Base-by-base conservation (phyloP, 2,329 filamentous ascomycete species). In the Talaromyces sp. region DNA sequence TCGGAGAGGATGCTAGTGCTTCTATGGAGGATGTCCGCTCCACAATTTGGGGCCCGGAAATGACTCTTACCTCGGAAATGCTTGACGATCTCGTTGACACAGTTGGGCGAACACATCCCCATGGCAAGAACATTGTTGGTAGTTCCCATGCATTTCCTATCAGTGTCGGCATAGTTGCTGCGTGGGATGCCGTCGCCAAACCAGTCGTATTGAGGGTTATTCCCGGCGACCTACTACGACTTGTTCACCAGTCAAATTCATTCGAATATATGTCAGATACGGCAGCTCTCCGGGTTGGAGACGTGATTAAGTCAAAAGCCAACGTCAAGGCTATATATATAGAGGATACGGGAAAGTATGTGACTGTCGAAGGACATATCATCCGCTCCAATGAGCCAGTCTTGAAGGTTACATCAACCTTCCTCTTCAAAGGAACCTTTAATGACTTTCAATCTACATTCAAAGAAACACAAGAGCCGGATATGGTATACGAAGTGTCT, bases 291-390 rank as follows among this genome's bases (percentile, higher is more conserved):
- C 94, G 96, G 83, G 96, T 96, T 79, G 94, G 91, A 25, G 94
- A 99, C 71, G 85, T 92, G 61, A 84, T 99, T 19, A 86, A 90
- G 62, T 97, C 94, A 2, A 96, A 89, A 56, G 94, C 94, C 45
- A 91, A 94, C 73, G 89, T 99, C 77, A 97, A 97, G 67, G 91
- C 94, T 17, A 91, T 99, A 67, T 51, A 51, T 17, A 56, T 99
- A 79, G 99, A 97, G 78, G 91, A 96, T 11, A 91, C 94, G 60
- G 94, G 94, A 48, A 99, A 99, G 82, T 96, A 97, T 92, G 94
- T 99, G 21, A 94, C 99, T 76, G 92, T 99, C 15, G 96, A 92
- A 69, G 94, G 94, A 62, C 97, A 94, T 4, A 96, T 99, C 68
- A 87, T 84, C 54, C 88, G 94, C 45, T 85, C 92, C 56, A 88